A percentile compares a stretch with the other conserved stretches of the same genome.
These are phyloP conservation scores for Acanthamoeba triangularis DNA, from an alignment of 208 protist genomes.

Conservation along the genomic window DNA sequence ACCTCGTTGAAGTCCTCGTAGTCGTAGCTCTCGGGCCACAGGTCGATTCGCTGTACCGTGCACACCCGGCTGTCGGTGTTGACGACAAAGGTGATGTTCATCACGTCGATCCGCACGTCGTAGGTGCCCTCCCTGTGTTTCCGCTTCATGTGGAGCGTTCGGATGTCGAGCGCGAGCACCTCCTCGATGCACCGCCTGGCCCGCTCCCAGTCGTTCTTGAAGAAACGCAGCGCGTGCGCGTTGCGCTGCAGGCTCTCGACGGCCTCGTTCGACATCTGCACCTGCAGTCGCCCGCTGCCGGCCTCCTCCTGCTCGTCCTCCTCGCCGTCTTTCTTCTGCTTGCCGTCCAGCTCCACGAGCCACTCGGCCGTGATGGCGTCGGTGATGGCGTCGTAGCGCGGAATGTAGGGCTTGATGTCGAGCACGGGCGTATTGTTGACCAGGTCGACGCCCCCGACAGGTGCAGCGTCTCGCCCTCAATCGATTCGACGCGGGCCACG, in stretches of 20 bases:
- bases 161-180: constrained; percentile 51
- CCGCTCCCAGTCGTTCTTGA: constrained; percentile 24
- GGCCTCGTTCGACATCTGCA: background rate
- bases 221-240: constrained; percentile 9
- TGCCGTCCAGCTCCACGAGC: constrained; percentile 9
- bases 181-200: constrained; percentile 45
- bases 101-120: constrained; percentile 25
- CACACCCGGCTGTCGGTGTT: background rate
- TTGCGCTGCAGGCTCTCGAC: background rate
- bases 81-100: constrained; percentile 31
- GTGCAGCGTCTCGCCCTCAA: constrained; percentile 72
- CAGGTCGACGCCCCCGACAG: constrained; percentile 84
- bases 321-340: background rate
- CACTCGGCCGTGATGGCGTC: constrained; percentile 57
- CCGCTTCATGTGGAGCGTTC: constrained; percentile 48
- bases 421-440: constrained; percentile 86
- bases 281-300: background rate
- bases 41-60: constrained; percentile 33
- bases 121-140: constrained; percentile 53
- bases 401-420: constrained; percentile 87
- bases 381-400: constrained; percentile 73
- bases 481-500: constrained; percentile 61
- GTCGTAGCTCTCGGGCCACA: constrained; percentile 61
- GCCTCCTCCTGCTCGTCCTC: background rate
- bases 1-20: constrained; percentile 26